Conservation (phyloP, 257 asterid genomes). For the Hygrophila difformis region DNA sequence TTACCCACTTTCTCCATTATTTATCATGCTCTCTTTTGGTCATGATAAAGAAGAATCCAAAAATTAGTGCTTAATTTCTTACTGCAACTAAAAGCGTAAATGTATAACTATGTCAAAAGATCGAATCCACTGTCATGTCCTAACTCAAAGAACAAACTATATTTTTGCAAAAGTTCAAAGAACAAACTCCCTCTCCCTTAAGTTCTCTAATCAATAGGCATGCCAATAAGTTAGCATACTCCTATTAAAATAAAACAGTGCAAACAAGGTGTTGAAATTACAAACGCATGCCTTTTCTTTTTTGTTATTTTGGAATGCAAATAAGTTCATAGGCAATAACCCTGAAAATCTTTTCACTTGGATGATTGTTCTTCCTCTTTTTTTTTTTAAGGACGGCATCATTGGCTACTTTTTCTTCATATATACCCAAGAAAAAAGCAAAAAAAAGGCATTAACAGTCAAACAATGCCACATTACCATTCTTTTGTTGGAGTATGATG, state of each 20-base stretch:
- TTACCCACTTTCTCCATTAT: conserved; percentile 15
- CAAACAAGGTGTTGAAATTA: background rate
- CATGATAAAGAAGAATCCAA: too few species aligned
- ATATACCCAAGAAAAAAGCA: conserved; percentile 22
- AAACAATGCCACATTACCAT: conserved; percentile 25
- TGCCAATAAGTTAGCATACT: background rate
- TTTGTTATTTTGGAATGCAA: background rate
- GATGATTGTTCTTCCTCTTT: background rate
- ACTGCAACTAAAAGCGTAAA: conserved; percentile 9
- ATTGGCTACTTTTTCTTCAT: conserved; percentile 23
- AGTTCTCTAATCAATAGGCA: conserved; percentile 1
- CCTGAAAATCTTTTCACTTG: background rate
- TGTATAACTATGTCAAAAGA: conserved; percentile 13
- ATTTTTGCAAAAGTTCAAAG: background rate
- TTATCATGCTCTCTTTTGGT: conserved; percentile 11
- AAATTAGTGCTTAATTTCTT: too few species aligned
- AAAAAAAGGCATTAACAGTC: conserved; percentile 21
- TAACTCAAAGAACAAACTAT: background rate
- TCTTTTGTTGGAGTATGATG: conserved; percentile 30
- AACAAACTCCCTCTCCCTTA: background rate
- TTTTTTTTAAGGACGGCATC: conserved; percentile 4
- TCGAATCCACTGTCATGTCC: background rate
- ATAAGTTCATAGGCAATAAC: background rate
- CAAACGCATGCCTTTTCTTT: background rate
- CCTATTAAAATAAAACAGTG: background rate